These are phyloP conservation scores for Xylaria cubensis DNA, from an alignment of 495 filamentous ascomycete genomes.

Conservation along the genomic window DNA sequence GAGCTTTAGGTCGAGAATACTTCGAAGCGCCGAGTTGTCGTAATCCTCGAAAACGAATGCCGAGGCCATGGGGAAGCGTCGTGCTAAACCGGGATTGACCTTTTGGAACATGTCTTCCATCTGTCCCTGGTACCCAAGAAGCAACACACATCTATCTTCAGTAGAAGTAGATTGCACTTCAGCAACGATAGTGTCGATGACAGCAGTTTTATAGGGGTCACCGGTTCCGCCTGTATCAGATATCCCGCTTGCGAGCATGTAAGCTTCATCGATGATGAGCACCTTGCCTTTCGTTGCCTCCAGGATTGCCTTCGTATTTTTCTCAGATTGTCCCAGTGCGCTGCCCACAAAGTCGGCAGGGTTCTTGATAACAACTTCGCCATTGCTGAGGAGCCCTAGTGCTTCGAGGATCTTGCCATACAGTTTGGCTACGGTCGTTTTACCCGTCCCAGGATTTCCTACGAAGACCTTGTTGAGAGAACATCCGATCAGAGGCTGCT, in stretches of 20 bases:
- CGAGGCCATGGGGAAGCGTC: constrained; percentile 69
- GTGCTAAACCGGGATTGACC: constrained; percentile 74
- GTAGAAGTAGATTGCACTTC: constrained; percentile 79
- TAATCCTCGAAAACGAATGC: constrained; percentile 80
- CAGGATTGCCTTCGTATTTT: constrained; percentile 74
- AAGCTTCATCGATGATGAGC: constrained; percentile 80
- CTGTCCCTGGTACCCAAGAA: constrained; percentile 79
- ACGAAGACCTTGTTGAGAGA: constrained; percentile 72
- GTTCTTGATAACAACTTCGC: constrained; percentile 73
- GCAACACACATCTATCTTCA: constrained; percentile 78
- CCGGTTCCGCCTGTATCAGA: constrained; percentile 57
- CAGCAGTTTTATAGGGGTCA: constrained; percentile 68
- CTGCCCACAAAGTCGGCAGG: constrained; percentile 75
- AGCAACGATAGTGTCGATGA: constrained; percentile 82
- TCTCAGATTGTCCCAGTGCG: constrained; percentile 69
- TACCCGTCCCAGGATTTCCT: constrained; percentile 76
- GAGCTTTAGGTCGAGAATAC: constrained; percentile 66
- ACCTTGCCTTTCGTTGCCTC: constrained; percentile 70
- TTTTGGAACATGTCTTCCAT: constrained; percentile 82
- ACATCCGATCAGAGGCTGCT: constrained; percentile 60
- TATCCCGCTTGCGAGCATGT: constrained; percentile 64
- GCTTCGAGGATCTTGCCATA: constrained; percentile 70
- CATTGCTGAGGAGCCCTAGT: constrained; percentile 63
- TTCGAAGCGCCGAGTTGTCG: constrained; percentile 59
- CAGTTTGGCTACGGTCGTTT: constrained; percentile 76